Conservation (phyloP, 441 rosid genomes). For the Aquilaria agallochum region DNA sequence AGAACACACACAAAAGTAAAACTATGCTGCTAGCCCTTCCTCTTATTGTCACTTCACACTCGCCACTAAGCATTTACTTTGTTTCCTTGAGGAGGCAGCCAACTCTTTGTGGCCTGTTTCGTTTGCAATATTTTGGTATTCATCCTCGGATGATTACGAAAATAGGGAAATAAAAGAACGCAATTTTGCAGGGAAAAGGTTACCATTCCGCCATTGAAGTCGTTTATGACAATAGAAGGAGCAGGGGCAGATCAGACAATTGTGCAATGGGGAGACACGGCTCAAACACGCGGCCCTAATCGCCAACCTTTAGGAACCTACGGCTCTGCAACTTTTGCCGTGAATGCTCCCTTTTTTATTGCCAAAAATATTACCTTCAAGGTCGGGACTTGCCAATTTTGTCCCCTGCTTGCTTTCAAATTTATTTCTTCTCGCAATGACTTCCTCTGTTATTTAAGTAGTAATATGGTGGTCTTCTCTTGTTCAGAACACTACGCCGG, state of each 20-base stretch:
- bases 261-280: slow-evolving; percentile 96
- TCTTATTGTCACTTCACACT: no score
- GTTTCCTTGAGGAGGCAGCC: neutral
- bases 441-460: neutral
- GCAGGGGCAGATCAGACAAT: slow-evolving; percentile 83
- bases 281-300: slow-evolving; percentile 63
- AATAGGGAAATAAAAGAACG: no score
- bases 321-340: slow-evolving; percentile 84
- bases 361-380: slow-evolving; percentile 93
- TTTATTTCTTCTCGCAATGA: neutral
- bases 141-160: no score
- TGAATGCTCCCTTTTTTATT: slow-evolving; percentile 75
- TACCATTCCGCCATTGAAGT: slow-evolving; percentile 67
- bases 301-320: slow-evolving; percentile 78
- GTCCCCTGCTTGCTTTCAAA: neutral
- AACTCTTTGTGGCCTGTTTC: neutral
- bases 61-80: no score
- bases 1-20: no score
- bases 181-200: slow-evolving; percentile 66
- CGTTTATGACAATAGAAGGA: slow-evolving; percentile 81
- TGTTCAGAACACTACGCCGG: slow-evolving; percentile 75
- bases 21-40: no score
- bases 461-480: neutral
- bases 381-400: slow-evolving; percentile 26
- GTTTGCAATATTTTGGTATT: no score